These are phyloP conservation scores for Phytophthora nicotianae DNA, from an alignment of 352 stramenopile species.

Conservation along the genomic window DNA sequence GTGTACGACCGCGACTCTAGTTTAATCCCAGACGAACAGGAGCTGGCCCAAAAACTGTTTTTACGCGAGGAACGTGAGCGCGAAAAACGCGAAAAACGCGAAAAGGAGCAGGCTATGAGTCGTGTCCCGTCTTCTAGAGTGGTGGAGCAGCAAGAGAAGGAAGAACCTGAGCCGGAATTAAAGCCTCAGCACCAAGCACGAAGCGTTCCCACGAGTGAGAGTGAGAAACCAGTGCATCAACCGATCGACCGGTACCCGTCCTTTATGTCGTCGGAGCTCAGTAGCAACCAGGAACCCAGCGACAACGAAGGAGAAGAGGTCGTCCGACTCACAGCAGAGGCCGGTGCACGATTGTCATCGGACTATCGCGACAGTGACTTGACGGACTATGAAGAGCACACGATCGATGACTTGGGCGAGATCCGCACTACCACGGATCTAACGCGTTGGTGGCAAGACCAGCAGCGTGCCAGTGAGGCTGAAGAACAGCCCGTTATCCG, in stretches of 20 bases:
- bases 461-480: conserved; percentile 26
- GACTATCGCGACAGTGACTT: conserved; percentile 41
- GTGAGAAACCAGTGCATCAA: conserved; percentile 16
- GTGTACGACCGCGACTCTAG: conserved; percentile 37
- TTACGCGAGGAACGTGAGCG: conserved; percentile 18
- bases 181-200: conserved; percentile 14
- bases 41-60: conserved; percentile 13
- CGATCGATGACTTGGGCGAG: conserved; percentile 40
- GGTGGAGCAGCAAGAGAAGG: conserved; percentile 28
- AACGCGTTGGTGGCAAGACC: conserved; percentile 51
- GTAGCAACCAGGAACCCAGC: conserved; percentile 31
- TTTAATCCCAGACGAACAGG: conserved; percentile 16
- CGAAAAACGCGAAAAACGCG: conserved; percentile 5
- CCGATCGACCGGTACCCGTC: conserved; percentile 30
- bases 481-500: conserved; percentile 8
- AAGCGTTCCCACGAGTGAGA: conserved; percentile 21
- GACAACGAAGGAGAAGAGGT: conserved; percentile 32
- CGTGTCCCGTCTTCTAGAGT: conserved; percentile 25
- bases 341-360: conserved; percentile 24
- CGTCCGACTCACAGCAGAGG: conserved; percentile 32
- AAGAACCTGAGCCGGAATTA: conserved; percentile 30
- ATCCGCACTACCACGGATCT: conserved; percentile 54
- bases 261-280: conserved; percentile 43
- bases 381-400: conserved; percentile 53
- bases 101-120: conserved; percentile 13